phyloP scores from a whole-genome alignment of 495 filamentous ascomycete genomes.

The Talaromyces thailandensis region DNA sequence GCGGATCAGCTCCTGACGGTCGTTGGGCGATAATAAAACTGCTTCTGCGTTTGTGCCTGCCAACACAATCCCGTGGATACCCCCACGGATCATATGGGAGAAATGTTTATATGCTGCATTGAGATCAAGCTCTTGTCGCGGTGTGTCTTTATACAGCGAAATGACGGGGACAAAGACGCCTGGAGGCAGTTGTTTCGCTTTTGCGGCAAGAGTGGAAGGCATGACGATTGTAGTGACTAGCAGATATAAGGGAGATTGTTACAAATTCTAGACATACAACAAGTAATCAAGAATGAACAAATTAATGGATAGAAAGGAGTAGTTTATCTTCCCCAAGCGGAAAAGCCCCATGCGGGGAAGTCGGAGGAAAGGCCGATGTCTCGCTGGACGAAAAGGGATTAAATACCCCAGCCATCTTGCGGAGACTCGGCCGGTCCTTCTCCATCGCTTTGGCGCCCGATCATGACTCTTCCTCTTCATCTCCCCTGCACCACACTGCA shows the following conservation, averaged over 20 bases:
- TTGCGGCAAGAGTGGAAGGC: conserved; percentile 15
- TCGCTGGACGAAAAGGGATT: not conserved
- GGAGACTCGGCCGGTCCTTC: no score
- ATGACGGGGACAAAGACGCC: conserved; percentile 33
- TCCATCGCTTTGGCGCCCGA: no score
- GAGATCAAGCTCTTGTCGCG: conserved; percentile 31
- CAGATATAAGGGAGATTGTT: not conserved
- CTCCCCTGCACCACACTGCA: no score
- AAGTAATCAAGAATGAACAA: not conserved
- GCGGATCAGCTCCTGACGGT: not conserved
- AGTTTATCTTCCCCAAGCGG: not conserved
- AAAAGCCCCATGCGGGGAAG: not conserved
- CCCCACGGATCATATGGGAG: conserved; percentile 16
- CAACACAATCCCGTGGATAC: not conserved
- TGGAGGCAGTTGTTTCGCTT: conserved; percentile 18
- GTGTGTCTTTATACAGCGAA: conserved; percentile 24
- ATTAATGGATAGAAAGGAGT: not conserved
- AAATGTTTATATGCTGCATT: conserved; percentile 29
- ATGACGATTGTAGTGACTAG: conserved; percentile 3
- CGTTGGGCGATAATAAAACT: not conserved
- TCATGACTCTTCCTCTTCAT: no score
- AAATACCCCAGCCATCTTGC: no score
- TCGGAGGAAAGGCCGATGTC: not conserved
- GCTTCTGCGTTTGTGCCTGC: not conserved
- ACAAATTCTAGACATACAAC: not conserved